Base-by-base conservation (phyloP, 2,329 filamentous ascomycete species). In the Diaporthe eres region DNA sequence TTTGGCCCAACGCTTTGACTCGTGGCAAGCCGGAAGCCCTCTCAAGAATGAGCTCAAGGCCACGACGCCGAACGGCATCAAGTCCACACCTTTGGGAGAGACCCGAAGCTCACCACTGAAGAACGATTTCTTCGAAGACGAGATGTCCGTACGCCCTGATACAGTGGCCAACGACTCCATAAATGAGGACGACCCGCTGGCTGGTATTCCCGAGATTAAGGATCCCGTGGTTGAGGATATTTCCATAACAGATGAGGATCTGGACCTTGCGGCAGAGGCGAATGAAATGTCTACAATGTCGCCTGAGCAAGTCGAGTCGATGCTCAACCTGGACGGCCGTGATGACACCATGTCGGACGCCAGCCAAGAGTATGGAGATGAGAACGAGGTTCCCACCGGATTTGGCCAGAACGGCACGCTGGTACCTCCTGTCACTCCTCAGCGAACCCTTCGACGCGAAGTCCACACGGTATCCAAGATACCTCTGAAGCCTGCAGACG, bases 391-490 rank as follows among this genome's bases (percentile, higher is more conserved):
- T 13, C 91, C 89, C 4, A 76, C 78, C 22, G 74, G 79, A 76
- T 81, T 75, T 49, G 81, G 74, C 55, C 58, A 61, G 12, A 55
- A 42, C 13, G 70, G 73, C 25, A 65, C 51, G 3, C 51, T 51
- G 4, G 82, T 85, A 2, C 81, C 82, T 3, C 90, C 90, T 1
- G 84, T 87, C 10, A 94, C 92, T 1, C 92, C 92, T 0, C 84
- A 88, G 68, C 88, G 90, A 22, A 83, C 85, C 0, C 80, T 87
- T n/a, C 85, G 83, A n/a, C 87, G 87, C 74, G 86, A 88, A n/a
- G 90, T 93, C 77, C 91, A 94, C 82, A 96, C 94, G 0, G 92
- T 94, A 0, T 94, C 93, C 37, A 96, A 95, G 84, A 91, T 96
- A 6, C 94, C 94, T 1, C 85, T 96, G 55, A 95, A 94, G 82